Conservation (phyloP, 2,329 filamentous ascomycete species). For the Aspergillus bombycis region DNA sequence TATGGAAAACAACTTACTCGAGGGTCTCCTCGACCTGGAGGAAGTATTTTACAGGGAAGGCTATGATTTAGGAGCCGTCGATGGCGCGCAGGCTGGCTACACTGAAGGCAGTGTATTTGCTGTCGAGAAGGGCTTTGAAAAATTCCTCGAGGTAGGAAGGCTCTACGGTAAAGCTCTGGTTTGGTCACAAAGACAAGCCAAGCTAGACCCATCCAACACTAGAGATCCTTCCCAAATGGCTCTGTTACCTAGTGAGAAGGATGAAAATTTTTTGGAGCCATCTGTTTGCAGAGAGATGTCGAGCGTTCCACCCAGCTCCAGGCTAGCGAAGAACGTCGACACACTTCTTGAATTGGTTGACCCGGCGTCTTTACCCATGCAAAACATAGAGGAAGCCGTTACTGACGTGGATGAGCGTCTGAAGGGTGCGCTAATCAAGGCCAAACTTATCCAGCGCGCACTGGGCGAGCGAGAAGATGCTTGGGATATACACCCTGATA, state of each 20-base stretch:
- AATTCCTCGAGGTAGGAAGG: conserved; percentile 78
- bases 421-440: conserved; percentile 80
- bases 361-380: conserved; percentile 72
- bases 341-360: conserved; percentile 78
- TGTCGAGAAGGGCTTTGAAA: conserved; percentile 90
- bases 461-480: conserved; percentile 51
- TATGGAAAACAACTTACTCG: conserved; percentile 56
- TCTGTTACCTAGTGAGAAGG: conserved; percentile 9
- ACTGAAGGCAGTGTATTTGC: conserved; percentile 90
- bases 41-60: conserved; percentile 80
- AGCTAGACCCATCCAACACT: conserved; percentile 23
- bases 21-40: conserved; percentile 62
- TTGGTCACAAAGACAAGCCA: conserved; percentile 75
- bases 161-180: conserved; percentile 77
- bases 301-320: conserved; percentile 57
- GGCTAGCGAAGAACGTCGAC: conserved; percentile 76
- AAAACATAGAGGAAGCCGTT: conserved; percentile 86
- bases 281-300: conserved; percentile 46
- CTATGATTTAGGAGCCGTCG: conserved; percentile 71
- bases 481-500: conserved; percentile 29
- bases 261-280: conserved; percentile 29
- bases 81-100: conserved; percentile 76
- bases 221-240: conserved; percentile 5
- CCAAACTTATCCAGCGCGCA: conserved; percentile 80
- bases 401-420: conserved; percentile 88